phyloP scores from a whole-genome alignment of 495 filamentous ascomycete genomes.

The Astrocystis sublimbata region DNA sequence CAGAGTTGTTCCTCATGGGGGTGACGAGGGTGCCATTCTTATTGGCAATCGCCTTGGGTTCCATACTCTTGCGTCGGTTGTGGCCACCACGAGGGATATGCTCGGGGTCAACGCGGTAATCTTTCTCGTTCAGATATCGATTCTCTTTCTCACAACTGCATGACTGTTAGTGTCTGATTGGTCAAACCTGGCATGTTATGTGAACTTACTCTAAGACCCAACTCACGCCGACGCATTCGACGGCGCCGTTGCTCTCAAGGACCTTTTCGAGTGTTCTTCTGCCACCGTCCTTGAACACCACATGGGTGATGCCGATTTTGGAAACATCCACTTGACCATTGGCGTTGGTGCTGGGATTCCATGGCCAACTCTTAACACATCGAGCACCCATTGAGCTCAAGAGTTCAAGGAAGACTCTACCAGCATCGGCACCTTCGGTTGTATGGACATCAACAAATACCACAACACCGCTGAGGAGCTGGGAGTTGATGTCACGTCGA shows the following conservation, averaged over 20 bases:
- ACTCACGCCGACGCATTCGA: slow-evolving; percentile 80
- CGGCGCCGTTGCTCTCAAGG: slow-evolving; percentile 67
- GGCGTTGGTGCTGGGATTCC: slow-evolving; percentile 61
- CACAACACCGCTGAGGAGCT: slow-evolving; percentile 67
- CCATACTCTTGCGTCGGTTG: slow-evolving; percentile 88
- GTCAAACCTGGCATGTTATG: not conserved
- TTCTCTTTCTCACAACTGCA: slow-evolving; percentile 76
- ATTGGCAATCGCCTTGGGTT: slow-evolving; percentile 75
- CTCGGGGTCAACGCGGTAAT: slow-evolving; percentile 71
- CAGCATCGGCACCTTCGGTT: slow-evolving; percentile 83
- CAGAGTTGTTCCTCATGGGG: slow-evolving; percentile 32
- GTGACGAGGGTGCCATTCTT: slow-evolving; percentile 65
- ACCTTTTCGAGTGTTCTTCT: slow-evolving; percentile 88
- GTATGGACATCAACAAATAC: slow-evolving; percentile 95
- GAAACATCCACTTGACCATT: slow-evolving; percentile 37
- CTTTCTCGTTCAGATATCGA: slow-evolving; percentile 68
- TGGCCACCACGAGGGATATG: slow-evolving; percentile 73
- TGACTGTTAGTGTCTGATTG: slow-evolving; percentile 20
- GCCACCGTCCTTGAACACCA: slow-evolving; percentile 92
- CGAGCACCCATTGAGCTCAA: slow-evolving; percentile 82
- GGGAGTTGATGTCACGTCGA: slow-evolving; percentile 50
- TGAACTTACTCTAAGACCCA: slow-evolving; percentile 82
- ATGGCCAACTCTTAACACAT: slow-evolving; percentile 80
- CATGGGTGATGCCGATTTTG: slow-evolving; percentile 87
- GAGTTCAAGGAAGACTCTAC: slow-evolving; percentile 78